Base-by-base conservation (phyloP, 306 rosid genomes). In the Prunus mume region DNA sequence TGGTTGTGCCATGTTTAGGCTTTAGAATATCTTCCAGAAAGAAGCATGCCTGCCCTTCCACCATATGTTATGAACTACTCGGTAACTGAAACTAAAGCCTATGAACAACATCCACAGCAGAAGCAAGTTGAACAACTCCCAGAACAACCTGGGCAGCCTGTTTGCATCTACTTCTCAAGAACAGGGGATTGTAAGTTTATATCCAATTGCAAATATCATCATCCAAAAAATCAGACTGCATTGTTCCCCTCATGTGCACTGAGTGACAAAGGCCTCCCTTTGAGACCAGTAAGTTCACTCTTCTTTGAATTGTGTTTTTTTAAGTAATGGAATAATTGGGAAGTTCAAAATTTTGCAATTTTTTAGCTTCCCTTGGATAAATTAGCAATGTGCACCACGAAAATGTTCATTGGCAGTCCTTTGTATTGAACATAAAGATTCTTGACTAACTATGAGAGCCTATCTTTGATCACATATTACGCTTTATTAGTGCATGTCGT, bases 61-160 rank as follows among this genome's bases (percentile, higher is more conserved):
- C 34, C 92, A 17, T 89, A 76, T 74, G 84, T 76, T 46, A 38
- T 88, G 89, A 92, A 82, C 83, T 88, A 84, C 62, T 79, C 86
- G 18, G 81, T 85, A 52, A 66, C 80, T 13, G 97, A 86, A 76
- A 73, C 89, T 69, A 87, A 89, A 79, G 63, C 72, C 51, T 90
- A 81, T 79, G 43, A 74, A 65, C 93, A 79, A 80, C 85, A 62
- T 80, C 90, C 84, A 55, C 86, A 76, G 78, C 89, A 73, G 43
- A 79, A 80, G 41, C 87, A 68, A 73, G 76, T 75, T 27, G 92
- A 84, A 27, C 93, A 88, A 71, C 88, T 68, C 80, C 97, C 97
- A 9, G 97, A 95, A 78, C 86, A 96, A 78, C 97, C 97, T 32
- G 97, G 97, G 32, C 96, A 88, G 87, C 97, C 97, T 55, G 92